phyloP scores from a whole-genome alignment of 2,329 filamentous ascomycete species.

The Arthroderma sp. region DNA sequence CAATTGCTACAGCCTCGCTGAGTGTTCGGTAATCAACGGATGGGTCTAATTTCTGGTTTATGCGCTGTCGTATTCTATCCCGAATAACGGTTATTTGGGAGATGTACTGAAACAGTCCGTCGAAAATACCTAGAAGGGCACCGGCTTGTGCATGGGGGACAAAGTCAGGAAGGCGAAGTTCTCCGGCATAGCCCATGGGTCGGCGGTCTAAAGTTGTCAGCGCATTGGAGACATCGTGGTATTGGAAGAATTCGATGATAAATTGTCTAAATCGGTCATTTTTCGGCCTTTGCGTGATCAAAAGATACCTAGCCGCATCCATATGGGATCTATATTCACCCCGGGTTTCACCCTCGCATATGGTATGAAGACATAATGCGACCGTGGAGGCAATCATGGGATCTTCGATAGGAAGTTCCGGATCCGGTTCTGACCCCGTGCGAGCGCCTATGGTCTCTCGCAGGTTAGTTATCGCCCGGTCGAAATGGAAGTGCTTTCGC shows the following conservation, averaged over 20 bases:
- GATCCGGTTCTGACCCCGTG: constrained; percentile 11
- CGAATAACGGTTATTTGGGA: constrained; percentile 66
- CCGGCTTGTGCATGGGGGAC: constrained; percentile 43
- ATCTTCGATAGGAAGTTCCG: constrained; percentile 37
- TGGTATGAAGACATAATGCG: constrained; percentile 47
- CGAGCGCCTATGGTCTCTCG: constrained; percentile 26
- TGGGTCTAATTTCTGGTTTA: constrained; percentile 49
- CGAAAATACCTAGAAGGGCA: constrained; percentile 63
- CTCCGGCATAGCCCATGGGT: constrained; percentile 39
- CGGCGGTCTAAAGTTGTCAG: constrained; percentile 43
- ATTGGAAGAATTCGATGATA: constrained; percentile 67
- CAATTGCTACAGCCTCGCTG: constrained; percentile 61
- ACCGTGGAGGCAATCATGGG: constrained; percentile 50
- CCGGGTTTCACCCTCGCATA: constrained; percentile 45
- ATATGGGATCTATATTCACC: constrained; percentile 73
- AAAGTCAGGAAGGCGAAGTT: constrained; percentile 41
- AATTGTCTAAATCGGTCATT: constrained; percentile 60
- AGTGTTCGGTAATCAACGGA: constrained; percentile 60
- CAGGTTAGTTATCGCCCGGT: constrained; percentile 27
- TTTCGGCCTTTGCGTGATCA: constrained; percentile 46
- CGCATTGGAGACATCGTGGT: constrained; percentile 53
- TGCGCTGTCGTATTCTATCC: constrained; percentile 57
- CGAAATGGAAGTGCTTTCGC: constrained; percentile 43
- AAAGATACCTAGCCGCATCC: constrained; percentile 58
- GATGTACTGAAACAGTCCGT: constrained; percentile 67